Evolutionary conservation across 2,329 filamentous ascomycete species (phyloP), one percentile per base, ranked within the genome.

Genomic region (Cladosporium sp.): DNA sequence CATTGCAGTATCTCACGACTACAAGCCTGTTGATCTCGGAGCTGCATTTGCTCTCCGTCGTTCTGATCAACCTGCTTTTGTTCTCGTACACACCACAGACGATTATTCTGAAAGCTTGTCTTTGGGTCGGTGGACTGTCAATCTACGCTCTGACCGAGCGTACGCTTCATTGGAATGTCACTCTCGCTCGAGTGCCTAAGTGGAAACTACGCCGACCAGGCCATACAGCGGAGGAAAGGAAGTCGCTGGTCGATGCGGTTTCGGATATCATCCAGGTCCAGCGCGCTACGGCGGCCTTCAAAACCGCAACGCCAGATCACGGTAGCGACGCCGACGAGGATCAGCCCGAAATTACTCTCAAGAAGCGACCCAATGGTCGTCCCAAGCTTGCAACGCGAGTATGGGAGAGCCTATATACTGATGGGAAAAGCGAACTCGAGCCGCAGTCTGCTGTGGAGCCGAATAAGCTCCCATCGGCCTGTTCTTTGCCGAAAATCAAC

Each of bases 21-120:
- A 96, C 91, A 1, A 97, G 92, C 72, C 80, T 97, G 40, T 79
- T 97, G 52, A 83, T 88, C 1, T 86, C 94, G 4, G 94, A 99
- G 72, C 80, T 97, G 40, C 91, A 97, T 66, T 79, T 99, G 9
- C 81, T 97, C 15, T 93, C 93, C 0, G 83, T 89, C 37, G 85
- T 86, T 1, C 79, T 99, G 13, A 87, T 97, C 66, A 91, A 96
- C 67, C 76, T 97, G 13, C 76, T 95, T 0, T 71, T 96, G 1
- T 82, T 96, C 60, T 85, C 91, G 0, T 76, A 78, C 6, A 94
- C 92, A 0, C 77, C 78, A 5, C 78, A 80, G 61, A 70, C 70
- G 4, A 62, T 65, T 3, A 79, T 80, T 25, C 65, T 80, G 3
- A 71, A 71, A 42, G 72, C 73, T 8, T 64, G 78, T 42, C 63